These are phyloP conservation scores for Isabelozyma pseudorhagii DNA, from an alignment of 805 yeast genomes.

Conservation along the genomic window DNA sequence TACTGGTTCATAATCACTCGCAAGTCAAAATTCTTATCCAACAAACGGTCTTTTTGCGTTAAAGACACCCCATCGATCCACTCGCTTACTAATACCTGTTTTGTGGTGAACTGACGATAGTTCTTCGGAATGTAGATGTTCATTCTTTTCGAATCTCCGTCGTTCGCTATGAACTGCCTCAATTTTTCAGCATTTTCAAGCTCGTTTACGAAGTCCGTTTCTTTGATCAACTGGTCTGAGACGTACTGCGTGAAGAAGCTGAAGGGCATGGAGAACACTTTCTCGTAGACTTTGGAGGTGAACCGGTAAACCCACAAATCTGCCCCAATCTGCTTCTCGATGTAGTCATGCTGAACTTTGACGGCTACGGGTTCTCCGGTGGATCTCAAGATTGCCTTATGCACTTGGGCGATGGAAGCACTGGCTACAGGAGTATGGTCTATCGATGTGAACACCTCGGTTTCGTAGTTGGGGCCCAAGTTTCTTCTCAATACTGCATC, in stretches of 20 bases:
- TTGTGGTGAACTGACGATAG: constrained; percentile 43
- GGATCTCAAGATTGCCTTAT: constrained; percentile 43
- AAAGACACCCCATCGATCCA: constrained; percentile 75
- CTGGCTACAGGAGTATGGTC: constrained; percentile 66
- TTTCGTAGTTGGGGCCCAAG: constrained; percentile 41
- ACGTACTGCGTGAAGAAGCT: constrained; percentile 54
- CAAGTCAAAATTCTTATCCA: constrained; percentile 36
- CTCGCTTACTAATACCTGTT: constrained; percentile 59
- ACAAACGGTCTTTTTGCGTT: constrained; percentile 42
- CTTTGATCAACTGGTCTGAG: constrained; percentile 54
- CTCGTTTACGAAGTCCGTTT: constrained; percentile 61
- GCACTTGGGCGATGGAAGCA: constrained; percentile 75
- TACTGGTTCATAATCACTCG: constrained; percentile 47
- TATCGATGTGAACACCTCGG: constrained; percentile 37
- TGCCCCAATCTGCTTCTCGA: constrained; percentile 54
- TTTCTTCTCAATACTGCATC: constrained; percentile 38
- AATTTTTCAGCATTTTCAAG: constrained; percentile 47
- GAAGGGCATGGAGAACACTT: constrained; percentile 63
- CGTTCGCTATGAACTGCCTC: constrained; percentile 35
- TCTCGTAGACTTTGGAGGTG: constrained; percentile 52
- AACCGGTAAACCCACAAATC: constrained; percentile 59
- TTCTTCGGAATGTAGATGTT: constrained; percentile 56
- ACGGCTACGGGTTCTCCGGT: constrained; percentile 56
- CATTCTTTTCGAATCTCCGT: constrained; percentile 30
- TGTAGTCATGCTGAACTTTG: constrained; percentile 64